A percentile compares a stretch with the other conserved stretches of the same genome.
phyloP scores from a whole-genome alignment of 176 grass and related monocot species.

The Lolium rigidum region DNA sequence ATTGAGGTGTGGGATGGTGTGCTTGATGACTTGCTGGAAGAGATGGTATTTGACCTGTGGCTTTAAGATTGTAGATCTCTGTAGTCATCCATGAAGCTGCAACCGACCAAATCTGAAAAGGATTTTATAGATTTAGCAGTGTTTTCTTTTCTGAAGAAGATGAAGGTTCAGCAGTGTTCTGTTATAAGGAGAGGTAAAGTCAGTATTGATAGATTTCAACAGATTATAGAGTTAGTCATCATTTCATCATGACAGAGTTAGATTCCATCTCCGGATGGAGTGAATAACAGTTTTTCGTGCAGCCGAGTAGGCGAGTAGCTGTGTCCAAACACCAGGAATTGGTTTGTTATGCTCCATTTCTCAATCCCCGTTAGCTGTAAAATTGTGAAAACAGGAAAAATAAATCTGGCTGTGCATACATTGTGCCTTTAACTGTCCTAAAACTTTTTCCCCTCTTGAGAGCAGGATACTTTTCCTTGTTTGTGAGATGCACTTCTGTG shows the following conservation, averaged over 20 bases:
- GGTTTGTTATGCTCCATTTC: slow-evolving; percentile 10
- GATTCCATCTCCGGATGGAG: slow-evolving; percentile 30
- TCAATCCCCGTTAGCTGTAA: slow-evolving; percentile 24
- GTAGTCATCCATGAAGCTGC: slow-evolving; percentile 20
- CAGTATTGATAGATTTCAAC: slow-evolving; percentile 26
- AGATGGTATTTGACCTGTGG: slow-evolving; percentile 74
- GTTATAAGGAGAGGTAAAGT: slow-evolving; percentile 38
- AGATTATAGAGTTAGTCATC: slow-evolving; percentile 33
- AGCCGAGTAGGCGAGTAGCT: background rate
- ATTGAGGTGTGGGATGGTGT: slow-evolving; percentile 64
- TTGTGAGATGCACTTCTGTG: slow-evolving; percentile 23
- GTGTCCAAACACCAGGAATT: slow-evolving; percentile 34
- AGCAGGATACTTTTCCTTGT: background rate
- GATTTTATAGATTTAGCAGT: slow-evolving; percentile 22
- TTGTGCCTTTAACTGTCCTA: background rate
- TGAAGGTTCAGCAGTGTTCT: slow-evolving; percentile 15
- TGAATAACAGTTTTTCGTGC: slow-evolving; percentile 13
- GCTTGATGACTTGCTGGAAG: slow-evolving; percentile 78
- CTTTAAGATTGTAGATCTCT: slow-evolving; percentile 51
- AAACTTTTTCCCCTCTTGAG: background rate
- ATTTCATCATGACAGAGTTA: slow-evolving; percentile 30
- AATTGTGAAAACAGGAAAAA: slow-evolving; percentile 25
- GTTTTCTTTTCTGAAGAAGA: slow-evolving; percentile 38
- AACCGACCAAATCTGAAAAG: slow-evolving; percentile 36
- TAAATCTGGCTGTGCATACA: slow-evolving; percentile 32